Evolutionary conservation across 2,329 filamentous ascomycete species (phyloP).

Genomic region (Pseudogymnoascus sp.): DNA sequence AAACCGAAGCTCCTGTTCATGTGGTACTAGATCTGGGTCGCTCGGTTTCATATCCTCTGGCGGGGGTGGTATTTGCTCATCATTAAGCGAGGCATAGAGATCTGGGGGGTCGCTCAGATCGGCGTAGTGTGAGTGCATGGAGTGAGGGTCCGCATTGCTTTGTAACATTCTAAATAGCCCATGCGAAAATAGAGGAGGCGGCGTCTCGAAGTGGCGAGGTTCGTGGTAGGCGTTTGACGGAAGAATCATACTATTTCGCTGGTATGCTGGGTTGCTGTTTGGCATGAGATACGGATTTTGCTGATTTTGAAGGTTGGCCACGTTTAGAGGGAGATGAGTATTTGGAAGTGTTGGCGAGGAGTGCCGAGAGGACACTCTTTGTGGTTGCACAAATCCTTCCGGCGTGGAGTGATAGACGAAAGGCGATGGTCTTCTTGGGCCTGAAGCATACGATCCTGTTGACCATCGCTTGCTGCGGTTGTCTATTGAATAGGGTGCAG

Average conservation of each 20-base stretch:
- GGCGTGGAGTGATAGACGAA: constrained; percentile 54
- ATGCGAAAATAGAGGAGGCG: constrained; percentile 57
- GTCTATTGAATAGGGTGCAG: constrained; percentile 63
- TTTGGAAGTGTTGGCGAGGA: constrained; percentile 38
- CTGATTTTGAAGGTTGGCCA: constrained; percentile 47
- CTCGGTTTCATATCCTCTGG: constrained; percentile 73
- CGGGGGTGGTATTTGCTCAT: constrained; percentile 65
- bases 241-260: constrained; percentile 51
- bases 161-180: constrained; percentile 65
- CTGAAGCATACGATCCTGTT: constrained; percentile 60
- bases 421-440: constrained; percentile 47
- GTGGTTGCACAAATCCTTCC: constrained; percentile 46
- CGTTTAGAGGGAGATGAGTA: constrained; percentile 38
- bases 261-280: constrained; percentile 40
- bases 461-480: constrained; percentile 68
- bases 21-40: constrained; percentile 65
- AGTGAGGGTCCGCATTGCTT: constrained; percentile 63
- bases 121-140: constrained; percentile 59
- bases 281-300: constrained; percentile 48
- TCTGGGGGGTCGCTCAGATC: constrained; percentile 70
- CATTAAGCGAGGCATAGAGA: constrained; percentile 63
- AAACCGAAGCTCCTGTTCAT: constrained; percentile 71
- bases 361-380: constrained; percentile 46
- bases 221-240: constrained; percentile 41
- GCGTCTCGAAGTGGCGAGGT: constrained; percentile 47